phyloP scores from a whole-genome alignment of 345 rosid genomes.

The Brassica juncea region DNA sequence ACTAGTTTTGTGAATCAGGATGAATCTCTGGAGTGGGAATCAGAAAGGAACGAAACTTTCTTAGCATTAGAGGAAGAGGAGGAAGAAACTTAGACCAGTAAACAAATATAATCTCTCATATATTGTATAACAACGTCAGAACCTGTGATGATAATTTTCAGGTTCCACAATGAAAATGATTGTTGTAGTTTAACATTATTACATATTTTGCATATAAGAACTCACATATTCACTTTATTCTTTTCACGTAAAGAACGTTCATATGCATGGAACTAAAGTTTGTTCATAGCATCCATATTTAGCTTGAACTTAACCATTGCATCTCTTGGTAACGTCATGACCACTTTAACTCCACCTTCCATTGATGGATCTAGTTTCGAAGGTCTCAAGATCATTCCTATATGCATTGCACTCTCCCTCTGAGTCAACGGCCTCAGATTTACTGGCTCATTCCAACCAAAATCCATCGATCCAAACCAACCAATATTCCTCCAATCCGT shows the following conservation, averaged over 20 bases:
- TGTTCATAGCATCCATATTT: not conserved
- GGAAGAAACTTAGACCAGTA: slow-evolving; percentile 14
- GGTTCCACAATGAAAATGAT: not conserved
- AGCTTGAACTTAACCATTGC: not conserved
- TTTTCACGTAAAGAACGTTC: not conserved
- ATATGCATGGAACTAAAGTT: not conserved
- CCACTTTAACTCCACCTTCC: not conserved
- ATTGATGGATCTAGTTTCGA: slow-evolving; percentile 17
- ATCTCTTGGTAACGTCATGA: not conserved
- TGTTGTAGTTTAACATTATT: not conserved
- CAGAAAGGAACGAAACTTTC: slow-evolving; percentile 23
- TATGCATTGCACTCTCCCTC: not conserved
- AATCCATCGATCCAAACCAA: slow-evolving; percentile 36
- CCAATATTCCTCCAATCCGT: slow-evolving; percentile 47
- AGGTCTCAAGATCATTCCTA: slow-evolving; percentile 1
- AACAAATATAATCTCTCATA: not conserved
- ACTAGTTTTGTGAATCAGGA: slow-evolving; percentile 30
- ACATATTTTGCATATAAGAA: not conserved
- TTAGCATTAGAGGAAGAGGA: slow-evolving; percentile 13
- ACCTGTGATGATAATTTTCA: not conserved
- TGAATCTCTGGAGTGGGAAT: slow-evolving; percentile 22
- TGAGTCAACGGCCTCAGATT: slow-evolving; percentile 37
- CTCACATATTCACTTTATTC: not conserved
- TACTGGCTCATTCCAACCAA: slow-evolving; percentile 46
- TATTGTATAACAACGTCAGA: not conserved